Evolutionary conservation across 2,329 filamentous ascomycete genomes (phyloP).

Genomic region (Fusarium circinatum): DNA sequence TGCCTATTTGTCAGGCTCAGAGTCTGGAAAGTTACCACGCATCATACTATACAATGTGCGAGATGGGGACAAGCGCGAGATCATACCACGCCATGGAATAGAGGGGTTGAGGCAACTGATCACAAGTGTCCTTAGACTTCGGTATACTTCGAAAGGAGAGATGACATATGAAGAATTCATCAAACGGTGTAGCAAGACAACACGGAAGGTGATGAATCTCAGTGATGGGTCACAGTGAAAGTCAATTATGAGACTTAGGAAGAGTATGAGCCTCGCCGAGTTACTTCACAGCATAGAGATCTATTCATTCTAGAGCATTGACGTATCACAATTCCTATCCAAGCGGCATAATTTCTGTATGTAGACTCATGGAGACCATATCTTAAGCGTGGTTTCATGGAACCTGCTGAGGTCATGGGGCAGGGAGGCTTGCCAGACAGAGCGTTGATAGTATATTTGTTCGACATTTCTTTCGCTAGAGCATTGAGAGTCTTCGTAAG

Average conservation of each 20-base stretch:
- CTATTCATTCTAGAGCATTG: not conserved
- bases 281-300: not conserved
- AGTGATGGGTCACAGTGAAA: not conserved
- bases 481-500: not conserved
- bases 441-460: not conserved
- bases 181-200: slow-evolving; percentile 4
- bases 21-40: slow-evolving; percentile 17
- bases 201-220: slow-evolving; percentile 7
- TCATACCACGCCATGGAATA: slow-evolving; percentile 17
- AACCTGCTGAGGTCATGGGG: not conserved
- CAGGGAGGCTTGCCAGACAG: not conserved
- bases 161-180: slow-evolving; percentile 26
- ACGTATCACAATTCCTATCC: not conserved
- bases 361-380: not conserved
- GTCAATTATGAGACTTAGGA: not conserved
- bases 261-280: not conserved
- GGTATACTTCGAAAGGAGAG: slow-evolving; percentile 22
- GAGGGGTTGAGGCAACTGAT: slow-evolving; percentile 22
- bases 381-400: not conserved
- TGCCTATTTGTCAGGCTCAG: slow-evolving; percentile 34
- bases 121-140: slow-evolving; percentile 28
- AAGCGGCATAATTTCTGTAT: not conserved
- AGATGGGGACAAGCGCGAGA: slow-evolving; percentile 41
- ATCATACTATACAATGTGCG: slow-evolving; percentile 44
- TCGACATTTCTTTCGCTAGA: not conserved